Base-by-base conservation (phyloP, 345 rosid species). In the Linum trigynum region DNA sequence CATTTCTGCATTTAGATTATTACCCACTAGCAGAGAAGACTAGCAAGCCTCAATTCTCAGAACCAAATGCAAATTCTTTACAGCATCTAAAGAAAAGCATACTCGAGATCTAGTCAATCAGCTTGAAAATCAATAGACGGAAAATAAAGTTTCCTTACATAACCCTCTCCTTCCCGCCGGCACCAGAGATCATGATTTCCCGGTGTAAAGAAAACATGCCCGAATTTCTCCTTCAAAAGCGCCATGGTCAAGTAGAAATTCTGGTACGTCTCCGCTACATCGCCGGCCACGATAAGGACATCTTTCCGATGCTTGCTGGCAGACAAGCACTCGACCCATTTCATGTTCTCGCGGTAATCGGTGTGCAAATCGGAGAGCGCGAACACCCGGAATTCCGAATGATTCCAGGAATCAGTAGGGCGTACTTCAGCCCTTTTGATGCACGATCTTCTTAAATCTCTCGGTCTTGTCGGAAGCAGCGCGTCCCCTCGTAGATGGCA, bases 101-200 rank as follows among this genome's bases (percentile, higher is more conserved):
- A 23, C 32, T 23, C 32, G 32, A 23, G 32, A 23, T 23, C 32
- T 23, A 23, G 32, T 23, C 32, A 23, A 23, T 23, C 16, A 55
- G 5, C 10, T 4, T 55, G 4, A 36, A 5, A 12, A 59, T 0
- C 55, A 32, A 14, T 5, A 15, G 32, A 50, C 14, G 45, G 61
- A 35, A 45, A 48, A 23, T 1, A 7, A 42, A 1, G 32, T 4
- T 38, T 48, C 55, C 83, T 79, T 77, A 84, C 85, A 71, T 15
- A 68, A 36, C 65, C 41, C 59, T 77, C 77, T n/a, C 48, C 67
- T 67, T 73, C 73, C 35, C 69, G 35, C 17, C 84, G 86, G 70
- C 88, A 82, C 88, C 88, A 86, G 50, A 82, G 82, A 66, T 86
- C 85, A 67, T 86, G 88, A 66, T 86, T 86, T 57, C 86, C 86